phyloP scores from a whole-genome alignment of 257 asterid genomes.

The Anisodus tanguticus region DNA sequence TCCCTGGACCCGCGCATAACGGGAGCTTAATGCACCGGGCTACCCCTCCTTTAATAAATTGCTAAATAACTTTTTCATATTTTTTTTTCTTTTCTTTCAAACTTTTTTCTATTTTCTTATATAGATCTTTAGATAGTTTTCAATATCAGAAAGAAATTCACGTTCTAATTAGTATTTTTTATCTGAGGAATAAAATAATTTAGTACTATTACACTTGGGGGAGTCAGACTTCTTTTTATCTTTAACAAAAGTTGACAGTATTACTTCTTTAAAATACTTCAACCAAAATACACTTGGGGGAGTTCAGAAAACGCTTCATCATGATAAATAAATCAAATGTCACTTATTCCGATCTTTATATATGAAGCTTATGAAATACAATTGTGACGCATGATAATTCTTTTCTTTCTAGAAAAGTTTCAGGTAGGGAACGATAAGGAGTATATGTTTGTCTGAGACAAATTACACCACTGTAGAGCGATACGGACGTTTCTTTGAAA shows the following conservation, averaged over 20 bases:
- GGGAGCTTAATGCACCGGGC: too few species aligned
- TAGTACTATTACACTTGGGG: not conserved
- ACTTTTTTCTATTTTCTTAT: not conserved
- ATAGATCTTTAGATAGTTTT: not conserved
- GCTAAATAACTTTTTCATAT: not conserved
- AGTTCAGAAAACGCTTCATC: not conserved
- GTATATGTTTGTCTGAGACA: not conserved
- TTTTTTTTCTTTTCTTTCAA: not conserved
- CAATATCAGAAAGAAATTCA: not conserved
- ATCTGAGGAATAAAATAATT: not conserved
- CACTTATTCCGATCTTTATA: not conserved
- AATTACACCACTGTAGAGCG: not conserved
- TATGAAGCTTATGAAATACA: not conserved
- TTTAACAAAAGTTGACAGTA: too few species aligned
- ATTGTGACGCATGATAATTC: not conserved
- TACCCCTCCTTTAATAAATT: not conserved
- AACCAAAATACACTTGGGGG: not conserved
- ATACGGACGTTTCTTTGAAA: not conserved
- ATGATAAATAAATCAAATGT: too few species aligned
- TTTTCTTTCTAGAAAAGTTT: conserved; percentile 23
- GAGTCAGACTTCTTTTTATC: too few species aligned
- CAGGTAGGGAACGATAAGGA: not conserved
- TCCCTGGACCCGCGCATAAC: too few species aligned
- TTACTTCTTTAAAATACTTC: too few species aligned
- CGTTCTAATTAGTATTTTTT: not conserved